Conservation (phyloP, 2,329 filamentous ascomycete species). For the Ophiostoma montium region DNA sequence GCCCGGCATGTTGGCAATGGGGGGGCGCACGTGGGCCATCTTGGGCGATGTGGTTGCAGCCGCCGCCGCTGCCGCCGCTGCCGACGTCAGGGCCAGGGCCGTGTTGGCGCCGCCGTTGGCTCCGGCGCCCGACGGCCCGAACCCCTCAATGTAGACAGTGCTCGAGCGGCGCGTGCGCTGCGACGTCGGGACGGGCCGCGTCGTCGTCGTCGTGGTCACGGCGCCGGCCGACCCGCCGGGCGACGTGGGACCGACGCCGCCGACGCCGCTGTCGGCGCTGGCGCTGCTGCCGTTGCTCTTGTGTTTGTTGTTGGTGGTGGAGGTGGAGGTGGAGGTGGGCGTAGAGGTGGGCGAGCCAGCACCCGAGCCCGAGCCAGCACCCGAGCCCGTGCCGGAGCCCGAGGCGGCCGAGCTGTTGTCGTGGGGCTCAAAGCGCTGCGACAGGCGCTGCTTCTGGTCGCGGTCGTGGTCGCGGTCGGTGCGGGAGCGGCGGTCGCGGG, state of each 20-base stretch:
- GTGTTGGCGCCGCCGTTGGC: background rate
- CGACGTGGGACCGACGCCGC: background rate
- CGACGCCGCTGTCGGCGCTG: background rate
- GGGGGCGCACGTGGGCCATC: too few species aligned
- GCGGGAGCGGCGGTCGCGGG: background rate
- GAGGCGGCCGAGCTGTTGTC: background rate
- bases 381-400: background rate
- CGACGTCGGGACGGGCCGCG: constrained; percentile 5
- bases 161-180: constrained; percentile 12
- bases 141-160: constrained; percentile 16
- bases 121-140: constrained; percentile 14
- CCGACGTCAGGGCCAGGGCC: background rate
- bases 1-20: too few species aligned
- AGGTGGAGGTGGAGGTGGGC: too few species aligned
- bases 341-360: background rate
- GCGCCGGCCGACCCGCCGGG: too few species aligned
- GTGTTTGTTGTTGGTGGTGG: too few species aligned
- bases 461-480: constrained; percentile 13
- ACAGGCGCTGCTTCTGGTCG: constrained; percentile 16
- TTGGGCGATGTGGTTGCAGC: background rate
- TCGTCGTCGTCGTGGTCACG: too few species aligned
- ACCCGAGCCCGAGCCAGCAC: background rate
- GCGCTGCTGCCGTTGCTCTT: constrained; percentile 2
- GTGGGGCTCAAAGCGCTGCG: constrained; percentile 17
- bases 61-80: background rate